These are phyloP conservation scores for Picochlorum sp. DNA, from an alignment of 139 green algal species.

Conservation along the genomic window DNA sequence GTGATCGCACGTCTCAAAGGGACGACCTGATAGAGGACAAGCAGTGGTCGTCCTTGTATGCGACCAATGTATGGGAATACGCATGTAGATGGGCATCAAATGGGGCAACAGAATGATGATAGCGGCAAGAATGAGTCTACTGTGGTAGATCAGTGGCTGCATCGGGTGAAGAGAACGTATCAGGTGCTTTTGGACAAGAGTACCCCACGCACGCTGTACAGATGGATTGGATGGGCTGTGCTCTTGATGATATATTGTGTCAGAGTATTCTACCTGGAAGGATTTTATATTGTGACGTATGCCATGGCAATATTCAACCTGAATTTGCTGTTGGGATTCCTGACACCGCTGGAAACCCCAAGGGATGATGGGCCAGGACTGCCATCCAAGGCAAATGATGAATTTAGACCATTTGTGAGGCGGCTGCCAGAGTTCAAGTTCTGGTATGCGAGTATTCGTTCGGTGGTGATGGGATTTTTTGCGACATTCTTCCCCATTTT, in stretches of 20 bases:
- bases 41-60: too few species aligned
- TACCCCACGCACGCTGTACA: conserved; percentile 51
- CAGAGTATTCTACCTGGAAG: conserved; percentile 63
- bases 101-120: too few species aligned
- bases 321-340: conserved; percentile 96
- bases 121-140: too few species aligned
- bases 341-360: conserved; percentile 85
- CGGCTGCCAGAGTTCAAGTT: conserved; percentile 99
- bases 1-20: too few species aligned
- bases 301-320: conserved; percentile 96
- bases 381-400: conserved; percentile 80
- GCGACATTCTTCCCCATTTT: conserved; percentile 93
- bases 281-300: conserved; percentile 98
- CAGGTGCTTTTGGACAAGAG: conserved; percentile 75
- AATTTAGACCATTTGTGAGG: conserved; percentile 96
- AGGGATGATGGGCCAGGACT: conserved; percentile 76
- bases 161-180: background rate
- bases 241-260: conserved; percentile 69
- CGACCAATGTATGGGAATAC: too few species aligned
- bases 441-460: conserved; percentile 80
- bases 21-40: too few species aligned
- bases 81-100: too few species aligned
- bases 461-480: conserved; percentile 68
- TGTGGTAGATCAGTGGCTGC: conserved; percentile 28
- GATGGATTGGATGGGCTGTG: conserved; percentile 58